Evolutionary conservation across 2,329 filamentous ascomycete species (phyloP).

Genomic region (Trichothecium sympodiale): DNA sequence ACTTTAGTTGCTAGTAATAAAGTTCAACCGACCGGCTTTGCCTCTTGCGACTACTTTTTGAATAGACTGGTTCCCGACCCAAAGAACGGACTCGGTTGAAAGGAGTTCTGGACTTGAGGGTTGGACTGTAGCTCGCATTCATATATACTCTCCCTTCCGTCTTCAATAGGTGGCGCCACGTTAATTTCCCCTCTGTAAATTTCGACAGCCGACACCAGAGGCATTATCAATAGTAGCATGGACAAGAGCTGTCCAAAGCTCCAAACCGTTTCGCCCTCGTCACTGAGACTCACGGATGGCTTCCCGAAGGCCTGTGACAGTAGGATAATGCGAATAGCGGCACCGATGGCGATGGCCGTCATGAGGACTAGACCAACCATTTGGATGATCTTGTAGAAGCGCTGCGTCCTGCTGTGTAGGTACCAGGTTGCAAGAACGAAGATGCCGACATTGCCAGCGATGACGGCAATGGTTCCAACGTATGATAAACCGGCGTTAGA

Average conservation of each 20-base stretch:
- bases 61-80: slow-evolving; percentile 26
- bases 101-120: slow-evolving; percentile 14
- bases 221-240: slow-evolving; percentile 46
- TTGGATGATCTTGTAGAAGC: slow-evolving; percentile 44
- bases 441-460: slow-evolving; percentile 45
- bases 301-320: slow-evolving; percentile 49
- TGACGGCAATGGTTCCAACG: slow-evolving; percentile 49
- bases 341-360: slow-evolving; percentile 45
- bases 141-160: slow-evolving; percentile 12
- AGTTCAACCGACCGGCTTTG: too few species aligned
- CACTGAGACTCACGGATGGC: slow-evolving; percentile 37
- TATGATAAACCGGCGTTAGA: slow-evolving; percentile 36
- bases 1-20: too few species aligned
- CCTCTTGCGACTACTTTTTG: slow-evolving; percentile 16
- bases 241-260: slow-evolving; percentile 53
- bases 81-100: slow-evolving; percentile 35
- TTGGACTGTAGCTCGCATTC: slow-evolving; percentile 15
- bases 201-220: slow-evolving; percentile 47
- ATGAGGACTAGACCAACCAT: slow-evolving; percentile 43
- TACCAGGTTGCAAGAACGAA: slow-evolving; percentile 54
- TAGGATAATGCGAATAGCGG: slow-evolving; percentile 43
- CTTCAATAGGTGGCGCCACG: slow-evolving; percentile 29
- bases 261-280: slow-evolving; percentile 45
- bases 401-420: slow-evolving; percentile 42
- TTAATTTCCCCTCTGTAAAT: slow-evolving; percentile 40